phyloP scores from a whole-genome alignment of 805 yeast species.

The Candida multigemmis region DNA sequence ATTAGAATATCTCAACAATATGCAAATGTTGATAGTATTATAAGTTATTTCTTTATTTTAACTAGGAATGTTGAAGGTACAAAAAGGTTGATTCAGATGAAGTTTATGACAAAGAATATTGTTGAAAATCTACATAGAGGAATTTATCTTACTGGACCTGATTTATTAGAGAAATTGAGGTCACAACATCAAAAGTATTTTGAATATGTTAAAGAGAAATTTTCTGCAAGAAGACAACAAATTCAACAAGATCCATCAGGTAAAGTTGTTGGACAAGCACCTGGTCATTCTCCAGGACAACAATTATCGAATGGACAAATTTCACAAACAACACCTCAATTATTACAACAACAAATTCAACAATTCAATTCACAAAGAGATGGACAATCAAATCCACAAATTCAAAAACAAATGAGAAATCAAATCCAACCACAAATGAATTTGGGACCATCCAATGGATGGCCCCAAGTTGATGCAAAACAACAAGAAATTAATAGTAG shows the following conservation, averaged over 20 bases:
- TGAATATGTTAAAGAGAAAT: slow-evolving; percentile 62
- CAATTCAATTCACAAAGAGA: slow-evolving; percentile 1
- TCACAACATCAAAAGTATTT: slow-evolving; percentile 68
- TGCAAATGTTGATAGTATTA: slow-evolving; percentile 63
- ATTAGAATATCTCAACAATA: slow-evolving; percentile 49
- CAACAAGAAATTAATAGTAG: slow-evolving; percentile 10
- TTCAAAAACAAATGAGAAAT: not conserved
- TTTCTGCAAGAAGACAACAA: slow-evolving; percentile 29
- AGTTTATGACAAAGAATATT: slow-evolving; percentile 70
- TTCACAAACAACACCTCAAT: slow-evolving; percentile 1
- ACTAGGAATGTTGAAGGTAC: slow-evolving; percentile 73
- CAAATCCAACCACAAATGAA: slow-evolving; percentile 4
- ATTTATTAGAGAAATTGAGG: slow-evolving; percentile 59
- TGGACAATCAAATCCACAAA: slow-evolving; percentile 1
- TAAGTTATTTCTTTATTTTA: slow-evolving; percentile 69
- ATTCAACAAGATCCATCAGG: slow-evolving; percentile 7
- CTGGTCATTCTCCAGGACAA: not conserved
- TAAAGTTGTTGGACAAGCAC: too few relatives aligned
- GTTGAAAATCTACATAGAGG: slow-evolving; percentile 60
- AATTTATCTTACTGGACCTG: slow-evolving; percentile 63
- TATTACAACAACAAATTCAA: slow-evolving; percentile 1
- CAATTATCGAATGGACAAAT: slow-evolving; percentile 1
- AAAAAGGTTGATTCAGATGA: slow-evolving; percentile 66
- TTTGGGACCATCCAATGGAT: slow-evolving; percentile 6
- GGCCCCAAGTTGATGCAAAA: slow-evolving; percentile 7